Evolutionary conservation across 805 yeast species (phyloP).

Genomic region (Yarrowia deformans): DNA sequence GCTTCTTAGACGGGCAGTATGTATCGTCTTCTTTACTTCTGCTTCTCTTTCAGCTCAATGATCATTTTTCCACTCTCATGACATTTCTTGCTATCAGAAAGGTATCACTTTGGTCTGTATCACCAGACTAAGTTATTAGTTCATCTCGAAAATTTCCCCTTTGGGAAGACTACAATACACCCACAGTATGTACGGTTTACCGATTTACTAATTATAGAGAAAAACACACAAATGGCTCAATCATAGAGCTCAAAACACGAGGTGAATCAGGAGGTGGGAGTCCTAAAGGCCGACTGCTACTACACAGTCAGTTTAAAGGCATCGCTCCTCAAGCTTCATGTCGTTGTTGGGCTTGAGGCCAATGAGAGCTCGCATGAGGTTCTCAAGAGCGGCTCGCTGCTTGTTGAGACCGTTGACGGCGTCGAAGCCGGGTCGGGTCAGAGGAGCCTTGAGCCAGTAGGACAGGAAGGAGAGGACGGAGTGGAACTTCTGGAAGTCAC

Average conservation of each 20-base stretch:
- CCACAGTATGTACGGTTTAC: constrained; percentile 18
- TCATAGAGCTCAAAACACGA: neutral
- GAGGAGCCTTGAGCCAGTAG: constrained; percentile 97
- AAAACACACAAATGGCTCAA: neutral
- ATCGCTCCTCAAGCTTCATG: constrained; percentile 92
- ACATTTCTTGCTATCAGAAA: too few species aligned
- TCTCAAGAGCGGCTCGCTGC: constrained; percentile 92
- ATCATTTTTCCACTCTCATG: too few species aligned
- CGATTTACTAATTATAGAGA: constrained; percentile 26
- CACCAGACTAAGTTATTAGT: too few species aligned
- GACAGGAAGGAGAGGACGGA: constrained; percentile 85
- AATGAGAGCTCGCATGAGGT: constrained; percentile 84
- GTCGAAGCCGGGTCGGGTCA: constrained; percentile 87
- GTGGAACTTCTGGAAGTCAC: constrained; percentile 70
- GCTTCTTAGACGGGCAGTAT: too few species aligned
- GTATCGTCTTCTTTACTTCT: too few species aligned
- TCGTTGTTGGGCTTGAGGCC: constrained; percentile 92
- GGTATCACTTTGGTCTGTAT: too few species aligned
- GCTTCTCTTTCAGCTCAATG: too few species aligned
- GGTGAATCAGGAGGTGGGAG: too few species aligned
- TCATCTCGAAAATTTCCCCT: too few species aligned
- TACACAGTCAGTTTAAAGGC: constrained; percentile 45
- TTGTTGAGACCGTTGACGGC: constrained; percentile 93
- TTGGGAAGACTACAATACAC: too few species aligned
- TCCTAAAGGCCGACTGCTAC: neutral